Evolutionary conservation across 2,329 filamentous ascomycete genomes (phyloP), one percentile per base, ranked within the genome.

Genomic region (Penicillium sp.): DNA sequence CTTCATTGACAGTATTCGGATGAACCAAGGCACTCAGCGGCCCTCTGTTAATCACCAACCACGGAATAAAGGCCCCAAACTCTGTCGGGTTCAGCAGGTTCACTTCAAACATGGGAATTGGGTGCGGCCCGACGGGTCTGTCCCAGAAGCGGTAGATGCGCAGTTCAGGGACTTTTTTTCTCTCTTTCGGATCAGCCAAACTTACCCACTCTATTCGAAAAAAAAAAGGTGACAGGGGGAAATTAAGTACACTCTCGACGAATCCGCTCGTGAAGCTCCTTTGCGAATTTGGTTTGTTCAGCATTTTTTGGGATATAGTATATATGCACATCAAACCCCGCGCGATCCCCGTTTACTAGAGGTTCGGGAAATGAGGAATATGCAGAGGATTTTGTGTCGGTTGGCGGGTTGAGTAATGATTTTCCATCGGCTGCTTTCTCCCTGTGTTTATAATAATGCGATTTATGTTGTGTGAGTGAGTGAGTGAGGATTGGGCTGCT

Each of bases 71-170:
- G 0, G 92, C 91, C 0, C 91, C 91, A 66, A 96, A 96, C 70
- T 96, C 89, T 3, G 84, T 86, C 0, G 91, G 92, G 0, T 87
- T 91, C 70, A 93, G 90, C 20, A 96, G 47, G 64, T 95, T 95
- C 47, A 96, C 90, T 73, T 97, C 92, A 65, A 96, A 96, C 91
- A 96, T 96, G 52, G 86, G 88, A 0, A 91, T 72, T 0, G 88
- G 86, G 70, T 96, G 91, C 0, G 91, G 91, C 0, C 91, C 92
- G 26, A 96, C 73, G 0, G 91, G 90, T 14, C 76, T 73, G 62
- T 94, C 87, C 82, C 84, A 95, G 62, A 96, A 77, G 14, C 73
- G 79, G 70, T 96, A 96, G 64, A 95, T 87, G 54, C 91, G 83
- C 18, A 96, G 78, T 69, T 96, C 91, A 8, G 91, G 91, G 66